A percentile compares a stretch with the other conserved stretches of the same genome.
Conservation (phyloP, 495 filamentous ascomycete genomes). For the Hypoxylon trugodes region DNA sequence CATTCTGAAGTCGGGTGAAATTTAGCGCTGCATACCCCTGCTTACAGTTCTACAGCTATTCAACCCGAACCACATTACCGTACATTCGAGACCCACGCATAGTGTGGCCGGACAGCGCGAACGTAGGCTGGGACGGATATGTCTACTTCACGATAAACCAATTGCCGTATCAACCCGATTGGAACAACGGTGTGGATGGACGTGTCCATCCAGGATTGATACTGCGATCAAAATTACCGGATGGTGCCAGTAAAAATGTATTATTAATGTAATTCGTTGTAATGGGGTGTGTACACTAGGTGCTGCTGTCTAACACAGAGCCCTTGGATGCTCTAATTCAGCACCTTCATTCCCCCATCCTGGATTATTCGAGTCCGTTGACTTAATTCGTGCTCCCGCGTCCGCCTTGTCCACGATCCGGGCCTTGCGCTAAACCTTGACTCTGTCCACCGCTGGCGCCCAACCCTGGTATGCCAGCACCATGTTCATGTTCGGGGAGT, state of each 20-base stretch:
- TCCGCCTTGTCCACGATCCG: slow-evolving; percentile 38
- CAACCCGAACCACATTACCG: slow-evolving; percentile 39
- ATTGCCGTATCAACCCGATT: slow-evolving; percentile 33
- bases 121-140: slow-evolving; percentile 50
- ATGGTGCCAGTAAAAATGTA: slow-evolving; percentile 36
- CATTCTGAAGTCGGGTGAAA: too few species aligned
- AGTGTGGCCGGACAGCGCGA: slow-evolving; percentile 51
- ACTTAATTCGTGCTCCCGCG: slow-evolving; percentile 23
- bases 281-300: background rate
- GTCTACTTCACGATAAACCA: slow-evolving; percentile 57
- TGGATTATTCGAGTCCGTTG: too few species aligned
- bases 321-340: background rate
- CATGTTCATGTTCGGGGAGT: slow-evolving; percentile 48
- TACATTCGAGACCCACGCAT: slow-evolving; percentile 54
- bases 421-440: slow-evolving; percentile 41
- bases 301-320: too few species aligned
- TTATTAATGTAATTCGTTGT: slow-evolving; percentile 9
- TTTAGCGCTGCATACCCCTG: too few species aligned
- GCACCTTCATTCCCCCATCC: too few species aligned
- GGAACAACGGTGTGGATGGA: slow-evolving; percentile 33
- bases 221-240: slow-evolving; percentile 19
- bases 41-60: slow-evolving; percentile 20
- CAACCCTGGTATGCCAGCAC: slow-evolving; percentile 40
- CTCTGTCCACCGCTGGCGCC: slow-evolving; percentile 47
- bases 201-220: slow-evolving; percentile 29